Evolutionary conservation across 768 basidiomycete genomes (phyloP), one percentile per base, ranked within the genome.

Genomic region (Tulasnella sp.): DNA sequence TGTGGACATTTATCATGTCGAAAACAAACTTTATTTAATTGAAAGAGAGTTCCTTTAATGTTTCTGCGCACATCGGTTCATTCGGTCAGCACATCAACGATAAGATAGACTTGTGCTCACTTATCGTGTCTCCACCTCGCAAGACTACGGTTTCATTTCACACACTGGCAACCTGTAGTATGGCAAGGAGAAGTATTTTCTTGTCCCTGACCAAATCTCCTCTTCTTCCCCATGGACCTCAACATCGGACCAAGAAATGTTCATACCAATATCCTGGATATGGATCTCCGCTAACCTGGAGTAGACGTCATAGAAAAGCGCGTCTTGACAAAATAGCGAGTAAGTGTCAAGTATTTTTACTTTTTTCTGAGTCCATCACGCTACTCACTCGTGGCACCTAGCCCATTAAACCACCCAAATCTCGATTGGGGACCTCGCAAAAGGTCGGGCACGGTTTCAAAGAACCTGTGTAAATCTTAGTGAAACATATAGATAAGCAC

Each of bases 371-470:
- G 41, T 48, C 27, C 6, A 25, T 40, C 58, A 39, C 58, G 46
- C 6, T 20, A 68, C 81, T 63, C 61, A 84, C 88, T 90, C 6
- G 90, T 96, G 27, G 92, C 93, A 13, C 88, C 95, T 7, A 99
- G 74, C 10, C 95, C 95, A 61, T 99, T 89, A 74, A 98, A 99
- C 67, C 98, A 99, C 54, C 89, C 83, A 62, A 92, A 86, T 13
- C 78, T 71, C n/a, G 83, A 81, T 12, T 78, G 70, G n/a, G 78
- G 74, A 12, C 79, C 78, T 19, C 72, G 71, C 13, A 96, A 70
- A 4, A 99, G 70, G 58, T 83, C 72, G 2, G 87, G 88, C 2
- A 95, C 64, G 39, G 74, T 69, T 48, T 79, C 77, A 64, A 99
- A 96, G 67, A 98, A 93, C 27, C 69, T 68, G 58, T 76, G 76